Conservation (phyloP, 495 filamentous ascomycete genomes). For the Cudoniella acicularis region DNA sequence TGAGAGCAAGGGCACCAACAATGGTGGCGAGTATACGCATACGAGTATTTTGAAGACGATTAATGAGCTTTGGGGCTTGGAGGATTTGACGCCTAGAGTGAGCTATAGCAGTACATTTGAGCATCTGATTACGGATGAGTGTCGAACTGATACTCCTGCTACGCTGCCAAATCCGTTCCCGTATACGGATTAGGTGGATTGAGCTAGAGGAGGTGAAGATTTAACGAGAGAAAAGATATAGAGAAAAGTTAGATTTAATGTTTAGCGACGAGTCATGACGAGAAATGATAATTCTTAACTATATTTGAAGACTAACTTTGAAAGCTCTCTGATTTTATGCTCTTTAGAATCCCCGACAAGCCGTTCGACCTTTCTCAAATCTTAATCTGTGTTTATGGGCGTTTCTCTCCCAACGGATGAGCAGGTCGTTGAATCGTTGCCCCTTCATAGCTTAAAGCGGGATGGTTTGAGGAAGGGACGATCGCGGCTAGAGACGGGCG, state of each 20-base stretch:
- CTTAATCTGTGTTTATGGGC: too few species aligned
- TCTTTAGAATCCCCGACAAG: too few species aligned
- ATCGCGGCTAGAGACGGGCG: too few species aligned
- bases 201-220: background rate
- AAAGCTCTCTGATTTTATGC: too few species aligned
- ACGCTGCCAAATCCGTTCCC: slow-evolving; percentile 28
- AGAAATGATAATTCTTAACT: too few species aligned
- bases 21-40: slow-evolving; percentile 40
- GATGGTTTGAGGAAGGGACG: too few species aligned
- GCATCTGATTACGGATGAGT: slow-evolving; percentile 31
- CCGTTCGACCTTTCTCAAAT: too few species aligned
- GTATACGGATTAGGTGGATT: background rate
- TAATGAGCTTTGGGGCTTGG: slow-evolving; percentile 39
- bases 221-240: background rate
- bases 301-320: too few species aligned
- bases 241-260: background rate
- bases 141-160: slow-evolving; percentile 32
- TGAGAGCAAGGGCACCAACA: slow-evolving; percentile 43
- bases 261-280: background rate
- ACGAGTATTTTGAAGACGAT: slow-evolving; percentile 40
- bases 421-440: too few species aligned
- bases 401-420: too few species aligned
- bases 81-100: slow-evolving; percentile 39
- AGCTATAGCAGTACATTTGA: slow-evolving; percentile 42
- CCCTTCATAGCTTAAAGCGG: too few species aligned